These are phyloP conservation scores for Knoxia roxburghii DNA, from an alignment of 257 asterid genomes.

Conservation along the genomic window DNA sequence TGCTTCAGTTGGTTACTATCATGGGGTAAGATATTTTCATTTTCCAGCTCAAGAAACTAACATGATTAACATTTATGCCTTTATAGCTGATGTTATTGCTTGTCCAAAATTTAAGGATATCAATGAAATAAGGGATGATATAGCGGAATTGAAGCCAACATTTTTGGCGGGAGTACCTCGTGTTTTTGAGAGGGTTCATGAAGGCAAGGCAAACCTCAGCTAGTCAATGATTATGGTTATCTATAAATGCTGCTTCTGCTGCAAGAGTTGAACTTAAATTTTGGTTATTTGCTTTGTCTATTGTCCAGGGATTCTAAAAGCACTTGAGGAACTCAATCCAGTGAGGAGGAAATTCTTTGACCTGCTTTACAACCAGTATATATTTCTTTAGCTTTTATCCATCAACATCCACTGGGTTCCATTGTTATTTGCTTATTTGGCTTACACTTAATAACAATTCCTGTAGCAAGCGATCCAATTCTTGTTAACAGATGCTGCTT, in stretches of 20 bases:
- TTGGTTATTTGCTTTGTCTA: too few relatives aligned
- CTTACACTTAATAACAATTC: background rate
- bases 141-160: slow-evolving; percentile 79
- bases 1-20: slow-evolving; percentile 96
- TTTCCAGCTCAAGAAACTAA: background rate
- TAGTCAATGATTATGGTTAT: background rate
- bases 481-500: slow-evolving; percentile 11
- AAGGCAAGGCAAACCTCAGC: too few relatives aligned
- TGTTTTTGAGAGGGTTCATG: slow-evolving; percentile 77
- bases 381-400: background rate
- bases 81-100: background rate
- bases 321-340: slow-evolving; percentile 80
- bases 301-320: slow-evolving; percentile 73
- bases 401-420: slow-evolving; percentile 1
- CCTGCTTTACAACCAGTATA: slow-evolving; percentile 70
- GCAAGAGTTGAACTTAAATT: slow-evolving; percentile 6
- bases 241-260: background rate
- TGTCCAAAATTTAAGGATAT: slow-evolving; percentile 47
- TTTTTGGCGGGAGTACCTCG: slow-evolving; percentile 96
- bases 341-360: slow-evolving; percentile 68
- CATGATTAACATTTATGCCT: background rate
- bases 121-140: slow-evolving; percentile 74
- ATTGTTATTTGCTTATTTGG: background rate
- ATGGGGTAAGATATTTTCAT: slow-evolving; percentile 49
- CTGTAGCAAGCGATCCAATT: background rate